These are phyloP conservation scores for Rhodotorula sp. DNA, from an alignment of 1,284 basidiomycete genomes.

Conservation along the genomic window DNA sequence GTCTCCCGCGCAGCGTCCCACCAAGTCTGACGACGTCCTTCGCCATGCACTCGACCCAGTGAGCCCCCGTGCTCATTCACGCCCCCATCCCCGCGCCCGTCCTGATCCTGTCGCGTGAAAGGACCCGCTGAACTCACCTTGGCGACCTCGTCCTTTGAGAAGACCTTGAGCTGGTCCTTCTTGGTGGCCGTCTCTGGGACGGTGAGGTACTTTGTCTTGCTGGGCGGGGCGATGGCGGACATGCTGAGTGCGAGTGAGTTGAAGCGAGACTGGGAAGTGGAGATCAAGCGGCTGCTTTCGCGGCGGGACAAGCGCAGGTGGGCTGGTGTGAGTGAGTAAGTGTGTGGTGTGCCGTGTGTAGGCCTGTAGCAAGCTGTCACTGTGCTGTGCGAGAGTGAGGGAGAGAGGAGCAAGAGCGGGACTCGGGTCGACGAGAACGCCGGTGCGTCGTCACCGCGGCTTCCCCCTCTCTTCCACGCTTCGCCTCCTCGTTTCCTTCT, in stretches of 20 bases:
- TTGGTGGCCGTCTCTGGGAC: conserved; percentile 35
- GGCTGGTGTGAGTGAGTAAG: too few relatives aligned
- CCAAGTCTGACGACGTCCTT: too few relatives aligned
- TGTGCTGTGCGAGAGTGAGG: too few relatives aligned
- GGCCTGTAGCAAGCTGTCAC: not conserved
- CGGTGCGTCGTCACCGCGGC: too few relatives aligned
- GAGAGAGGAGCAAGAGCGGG: too few relatives aligned
- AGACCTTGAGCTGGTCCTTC: conserved; percentile 48
- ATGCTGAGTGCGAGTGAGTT: not conserved
- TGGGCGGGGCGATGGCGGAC: conserved; percentile 14
- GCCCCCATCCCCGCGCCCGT: not conserved
- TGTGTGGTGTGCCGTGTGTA: not conserved
- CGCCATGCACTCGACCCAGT: not conserved
- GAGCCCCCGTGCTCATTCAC: not conserved
- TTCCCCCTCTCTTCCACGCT: too few relatives aligned
- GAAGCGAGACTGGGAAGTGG: not conserved
- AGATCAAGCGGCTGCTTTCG: not conserved
- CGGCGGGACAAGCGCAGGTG: not conserved
- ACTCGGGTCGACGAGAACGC: too few relatives aligned
- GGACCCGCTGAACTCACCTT: conserved; percentile 49
- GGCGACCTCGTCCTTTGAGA: conserved; percentile 52
- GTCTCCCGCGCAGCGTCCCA: not conserved
- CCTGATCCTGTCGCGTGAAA: not conserved
- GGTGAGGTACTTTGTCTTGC: conserved; percentile 33
- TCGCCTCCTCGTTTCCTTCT: too few relatives aligned